These are phyloP conservation scores for Yamadazyma triangularis DNA, from an alignment of 1,139 yeast species.

Conservation along the genomic window DNA sequence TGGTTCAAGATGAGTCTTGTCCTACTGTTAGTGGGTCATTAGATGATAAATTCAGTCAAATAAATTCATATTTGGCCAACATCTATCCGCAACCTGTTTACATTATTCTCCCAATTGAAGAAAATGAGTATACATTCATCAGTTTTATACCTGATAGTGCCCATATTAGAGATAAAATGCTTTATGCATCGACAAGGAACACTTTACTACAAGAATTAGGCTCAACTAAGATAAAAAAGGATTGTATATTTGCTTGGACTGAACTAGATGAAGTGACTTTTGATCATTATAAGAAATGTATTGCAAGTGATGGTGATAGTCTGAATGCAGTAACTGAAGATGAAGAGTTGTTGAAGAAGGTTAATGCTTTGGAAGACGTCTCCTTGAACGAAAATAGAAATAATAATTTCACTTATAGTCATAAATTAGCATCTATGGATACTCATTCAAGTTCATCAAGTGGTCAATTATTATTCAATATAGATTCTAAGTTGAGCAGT, in stretches of 20 bases:
- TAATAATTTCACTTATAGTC: constrained; percentile 6
- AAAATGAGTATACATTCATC: constrained; percentile 48
- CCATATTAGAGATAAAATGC: constrained; percentile 80
- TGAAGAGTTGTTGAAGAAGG: constrained; percentile 49
- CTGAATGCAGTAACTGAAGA: constrained; percentile 55
- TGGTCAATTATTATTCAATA: constrained; percentile 23
- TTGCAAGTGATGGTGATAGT: constrained; percentile 24
- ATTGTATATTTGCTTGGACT: constrained; percentile 52
- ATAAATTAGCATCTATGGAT: constrained; percentile 37
- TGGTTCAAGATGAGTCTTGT: constrained; percentile 37
- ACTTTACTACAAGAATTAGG: constrained; percentile 73
- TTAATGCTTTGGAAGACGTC: constrained; percentile 35
- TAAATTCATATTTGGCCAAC: constrained; percentile 28
- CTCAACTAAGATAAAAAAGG: constrained; percentile 52
- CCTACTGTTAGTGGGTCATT: constrained; percentile 21
- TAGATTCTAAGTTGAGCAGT: constrained; percentile 20
- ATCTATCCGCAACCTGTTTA: constrained; percentile 56
- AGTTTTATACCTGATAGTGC: constrained; percentile 87
- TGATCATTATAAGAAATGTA: constrained; percentile 36
- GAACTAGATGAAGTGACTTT: constrained; percentile 54
- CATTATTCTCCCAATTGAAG: constrained; percentile 35
- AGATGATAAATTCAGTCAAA: constrained; percentile 28
- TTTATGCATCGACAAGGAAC: constrained; percentile 86
- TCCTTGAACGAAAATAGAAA: constrained; percentile 16
- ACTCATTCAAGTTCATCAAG: constrained; percentile 4